Evolutionary conservation across 75 land plant species (phyloP).

Genomic region (Cunninghamia lanceolata): DNA sequence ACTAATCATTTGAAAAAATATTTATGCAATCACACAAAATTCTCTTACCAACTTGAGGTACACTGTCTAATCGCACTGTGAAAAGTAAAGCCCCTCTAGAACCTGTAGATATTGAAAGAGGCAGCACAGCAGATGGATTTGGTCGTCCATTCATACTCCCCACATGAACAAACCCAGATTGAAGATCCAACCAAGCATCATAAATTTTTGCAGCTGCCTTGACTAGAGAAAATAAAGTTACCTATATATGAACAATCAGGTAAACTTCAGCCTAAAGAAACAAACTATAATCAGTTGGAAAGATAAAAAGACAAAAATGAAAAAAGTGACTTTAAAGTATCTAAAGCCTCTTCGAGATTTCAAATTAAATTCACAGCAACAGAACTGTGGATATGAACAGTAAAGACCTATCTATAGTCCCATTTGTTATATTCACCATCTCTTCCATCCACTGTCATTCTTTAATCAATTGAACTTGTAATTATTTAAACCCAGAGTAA

Average conservation of each 20-base stretch:
- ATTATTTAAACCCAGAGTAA: neutral
- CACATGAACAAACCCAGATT: slow-evolving; percentile 77
- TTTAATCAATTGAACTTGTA: neutral
- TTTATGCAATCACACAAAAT: neutral
- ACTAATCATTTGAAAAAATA: neutral
- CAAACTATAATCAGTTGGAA: neutral
- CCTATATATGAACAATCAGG: slow-evolving; percentile 38
- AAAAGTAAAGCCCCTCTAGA: slow-evolving; percentile 81
- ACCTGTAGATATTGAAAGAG: slow-evolving; percentile 69
- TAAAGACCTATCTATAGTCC: neutral
- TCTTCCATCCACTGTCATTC: neutral
- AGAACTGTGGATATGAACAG: neutral
- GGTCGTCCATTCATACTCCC: slow-evolving; percentile 54
- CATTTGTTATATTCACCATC: neutral
- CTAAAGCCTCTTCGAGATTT: neutral
- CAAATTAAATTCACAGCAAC: neutral
- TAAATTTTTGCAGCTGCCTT: slow-evolving; percentile 64
- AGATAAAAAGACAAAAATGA: neutral
- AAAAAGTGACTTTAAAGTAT: neutral
- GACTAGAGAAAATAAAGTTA: slow-evolving; percentile 76
- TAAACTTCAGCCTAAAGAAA: slow-evolving; percentile 1
- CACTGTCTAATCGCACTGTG: slow-evolving; percentile 39
- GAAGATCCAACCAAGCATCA: slow-evolving; percentile 85
- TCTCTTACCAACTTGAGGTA: slow-evolving; percentile 36
- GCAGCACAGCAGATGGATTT: slow-evolving; percentile 60